Evolutionary conservation across 495 filamentous ascomycete species (phyloP).

Genomic region (Tetracladium marchalianum): DNA sequence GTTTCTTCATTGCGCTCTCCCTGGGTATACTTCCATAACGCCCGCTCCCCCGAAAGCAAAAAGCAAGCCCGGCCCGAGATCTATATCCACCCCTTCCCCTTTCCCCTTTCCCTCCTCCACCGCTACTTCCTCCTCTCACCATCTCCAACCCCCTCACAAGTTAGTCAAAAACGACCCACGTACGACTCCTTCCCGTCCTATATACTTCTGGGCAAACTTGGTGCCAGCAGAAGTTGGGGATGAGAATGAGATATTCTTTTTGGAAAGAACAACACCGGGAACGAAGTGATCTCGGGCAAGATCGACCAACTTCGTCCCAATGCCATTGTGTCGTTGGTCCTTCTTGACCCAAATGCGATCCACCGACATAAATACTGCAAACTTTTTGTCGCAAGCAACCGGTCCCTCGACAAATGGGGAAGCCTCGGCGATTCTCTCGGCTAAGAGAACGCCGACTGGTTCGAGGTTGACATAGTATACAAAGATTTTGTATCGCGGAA

Average conservation of each 20-base stretch:
- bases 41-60: no score
- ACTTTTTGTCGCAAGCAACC: not conserved
- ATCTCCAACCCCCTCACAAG: no score
- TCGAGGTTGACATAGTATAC: conserved; percentile 1
- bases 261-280: not conserved
- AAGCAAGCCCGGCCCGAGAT: no score
- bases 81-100: no score
- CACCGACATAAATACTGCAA: conserved; percentile 4
- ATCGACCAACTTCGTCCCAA: conserved; percentile 8
- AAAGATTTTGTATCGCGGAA: conserved; percentile 9
- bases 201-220: conserved; percentile 7
- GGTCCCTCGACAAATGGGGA: not conserved
- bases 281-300: conserved; percentile 7
- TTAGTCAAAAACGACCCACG: no score
- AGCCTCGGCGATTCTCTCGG: conserved; percentile 1
- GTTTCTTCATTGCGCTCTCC: no score
- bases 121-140: no score
- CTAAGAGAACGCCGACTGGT: conserved; percentile 3
- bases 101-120: no score
- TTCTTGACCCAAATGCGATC: conserved; percentile 11
- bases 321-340: conserved; percentile 1
- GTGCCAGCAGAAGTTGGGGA: conserved; percentile 4
- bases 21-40: no score
- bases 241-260: conserved; percentile 8
- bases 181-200: not conserved